Evolutionary conservation across 371 early-diverging fungal genomes (phyloP), one percentile per base, ranked within the genome.

Genomic region (Mortierella sp.): DNA sequence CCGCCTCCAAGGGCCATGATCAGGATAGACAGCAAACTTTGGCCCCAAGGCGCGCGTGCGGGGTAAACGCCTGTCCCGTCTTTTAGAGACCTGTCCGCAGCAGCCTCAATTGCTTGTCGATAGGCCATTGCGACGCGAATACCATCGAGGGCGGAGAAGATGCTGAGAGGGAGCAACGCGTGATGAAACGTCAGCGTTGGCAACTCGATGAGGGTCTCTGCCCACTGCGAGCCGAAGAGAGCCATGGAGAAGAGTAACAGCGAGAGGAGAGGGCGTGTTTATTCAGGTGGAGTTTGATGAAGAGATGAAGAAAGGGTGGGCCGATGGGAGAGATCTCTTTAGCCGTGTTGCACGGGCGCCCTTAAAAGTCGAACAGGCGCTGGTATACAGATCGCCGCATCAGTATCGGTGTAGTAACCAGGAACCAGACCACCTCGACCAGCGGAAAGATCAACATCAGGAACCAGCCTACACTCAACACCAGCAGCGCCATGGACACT

Each of bases 1-100:
- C 86, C 86, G 42, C 88, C 88, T 43, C 88, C 88, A 14, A 84
- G 80, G 26, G 86, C 72, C 84, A 86, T 86, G 24, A 83, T 81
- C 3, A 85, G 57, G 12, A 84, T 82, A 10, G 88, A 85, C n/a
- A 87, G 45, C 9, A 84, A 60, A 16, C 84, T 86, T 52, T 87
- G 88, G 21, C 80, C 80, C 61, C 60, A 76, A 1, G 76, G 66
- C 1, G 65, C 62, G 39, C 64, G 70, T 21, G 41, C 8, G 16
- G 66, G 58, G 34, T 69, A 58, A 23, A 42, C 34, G 0, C 12
- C 60, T 5, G 54, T 30, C 41, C 68, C 73, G 19, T 68, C 64
- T 14, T 34, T 63, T 18, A 54, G 58, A 19, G 74, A 73, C 54
- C 61, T 68, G 23, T 71, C 81, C 5, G 79, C 80, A 16, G 84